A percentile compares a stretch with the other conserved stretches of the same genome.
phyloP scores from a whole-genome alignment of 345 rosid genomes.

The Boechera stricta region DNA sequence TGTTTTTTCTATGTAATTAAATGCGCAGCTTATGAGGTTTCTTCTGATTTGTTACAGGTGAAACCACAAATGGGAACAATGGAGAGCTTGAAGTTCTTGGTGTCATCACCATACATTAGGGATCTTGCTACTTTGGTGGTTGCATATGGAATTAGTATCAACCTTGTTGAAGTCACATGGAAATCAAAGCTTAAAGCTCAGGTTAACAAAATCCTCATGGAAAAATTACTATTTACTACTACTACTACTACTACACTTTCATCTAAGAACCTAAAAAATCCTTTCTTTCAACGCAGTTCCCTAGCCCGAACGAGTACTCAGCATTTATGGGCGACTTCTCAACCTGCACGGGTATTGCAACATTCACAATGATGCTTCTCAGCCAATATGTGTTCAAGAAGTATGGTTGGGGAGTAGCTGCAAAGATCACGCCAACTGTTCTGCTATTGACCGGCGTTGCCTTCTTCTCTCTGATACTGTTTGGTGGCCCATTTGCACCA shows the following conservation, averaged over 20 bases:
- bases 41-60: constrained; percentile 54
- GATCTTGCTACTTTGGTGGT: constrained; percentile 97
- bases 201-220: constrained; percentile 50
- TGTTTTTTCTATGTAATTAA: not conserved
- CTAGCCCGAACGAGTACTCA: constrained; percentile 96
- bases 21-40: not conserved
- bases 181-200: constrained; percentile 99
- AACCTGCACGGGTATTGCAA: constrained; percentile 85
- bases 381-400: constrained; percentile 83
- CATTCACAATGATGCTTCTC: constrained; percentile 93
- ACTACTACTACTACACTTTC: not conserved
- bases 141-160: constrained; percentile 97
- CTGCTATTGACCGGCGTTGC: constrained; percentile 86
- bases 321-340: constrained; percentile 99
- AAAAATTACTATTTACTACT: not conserved
- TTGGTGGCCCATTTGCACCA: constrained; percentile 79
- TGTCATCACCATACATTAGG: constrained; percentile 85
- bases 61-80: constrained; percentile 91
- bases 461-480: constrained; percentile 85
- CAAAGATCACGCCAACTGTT: constrained; percentile 89
- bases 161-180: constrained; percentile 99
- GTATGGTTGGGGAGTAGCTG: constrained; percentile 98
- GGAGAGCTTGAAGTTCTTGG: constrained; percentile 98
- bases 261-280: constrained; percentile 21
- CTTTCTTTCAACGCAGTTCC: constrained; percentile 60